Conservation (phyloP, 2,329 filamentous ascomycete genomes). For the Delphinella strobiligena region DNA sequence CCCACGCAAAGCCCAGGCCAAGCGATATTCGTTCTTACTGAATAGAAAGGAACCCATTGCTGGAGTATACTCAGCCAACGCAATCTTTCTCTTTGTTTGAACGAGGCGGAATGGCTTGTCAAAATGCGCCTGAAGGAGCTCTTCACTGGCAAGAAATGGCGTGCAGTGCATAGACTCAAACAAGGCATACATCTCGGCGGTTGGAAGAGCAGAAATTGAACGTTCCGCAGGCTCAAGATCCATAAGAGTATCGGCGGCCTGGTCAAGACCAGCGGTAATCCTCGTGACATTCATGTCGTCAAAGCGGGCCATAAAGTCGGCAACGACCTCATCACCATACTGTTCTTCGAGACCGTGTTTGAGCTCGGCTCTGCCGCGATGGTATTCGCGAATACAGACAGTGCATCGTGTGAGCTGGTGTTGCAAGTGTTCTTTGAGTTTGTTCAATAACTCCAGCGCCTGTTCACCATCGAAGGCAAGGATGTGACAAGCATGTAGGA, state of each 20-base stretch:
- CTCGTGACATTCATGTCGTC: conserved; percentile 34
- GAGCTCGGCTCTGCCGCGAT: conserved; percentile 31
- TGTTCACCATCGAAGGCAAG: conserved; percentile 36
- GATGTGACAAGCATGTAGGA: conserved; percentile 32
- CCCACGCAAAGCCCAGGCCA: conserved; percentile 54
- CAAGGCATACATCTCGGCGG: conserved; percentile 61
- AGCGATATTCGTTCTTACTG: conserved; percentile 51
- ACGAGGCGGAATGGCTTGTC: conserved; percentile 73
- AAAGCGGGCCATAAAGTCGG: conserved; percentile 29
- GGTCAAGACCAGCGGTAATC: conserved; percentile 30
- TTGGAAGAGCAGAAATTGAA: conserved; percentile 37
- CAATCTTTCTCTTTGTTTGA: conserved; percentile 66
- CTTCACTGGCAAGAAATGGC: conserved; percentile 53
- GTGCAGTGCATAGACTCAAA: conserved; percentile 84
- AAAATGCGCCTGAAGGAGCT: conserved; percentile 48
- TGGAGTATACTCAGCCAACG: conserved; percentile 62
- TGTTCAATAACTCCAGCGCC: conserved; percentile 29
- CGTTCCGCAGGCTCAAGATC: conserved; percentile 38
- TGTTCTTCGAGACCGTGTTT: conserved; percentile 27
- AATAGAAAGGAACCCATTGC: conserved; percentile 81
- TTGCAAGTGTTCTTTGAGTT: conserved; percentile 27
- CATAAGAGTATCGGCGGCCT: conserved; percentile 27
- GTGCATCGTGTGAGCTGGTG: conserved; percentile 34
- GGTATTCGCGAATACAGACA: conserved; percentile 37
- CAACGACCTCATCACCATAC: conserved; percentile 33